Evolutionary conservation across 2,329 filamentous ascomycete genomes (phyloP).

Genomic region (Verticillium dahliae): DNA sequence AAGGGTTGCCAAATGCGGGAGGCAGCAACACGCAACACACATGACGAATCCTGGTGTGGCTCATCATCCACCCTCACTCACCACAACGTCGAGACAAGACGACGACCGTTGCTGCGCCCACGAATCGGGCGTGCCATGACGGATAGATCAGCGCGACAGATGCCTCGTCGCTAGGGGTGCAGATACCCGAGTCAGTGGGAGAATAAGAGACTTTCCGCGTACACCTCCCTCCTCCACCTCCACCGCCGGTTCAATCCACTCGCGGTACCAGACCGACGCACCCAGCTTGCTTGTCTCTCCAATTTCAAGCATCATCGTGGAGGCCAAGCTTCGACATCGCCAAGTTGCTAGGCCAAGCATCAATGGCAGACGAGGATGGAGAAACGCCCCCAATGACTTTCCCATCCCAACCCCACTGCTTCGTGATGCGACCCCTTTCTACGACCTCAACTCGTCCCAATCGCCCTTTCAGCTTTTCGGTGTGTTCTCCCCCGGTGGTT

Average conservation of each 20-base stretch:
- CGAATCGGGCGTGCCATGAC: not conserved
- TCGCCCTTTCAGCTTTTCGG: not conserved
- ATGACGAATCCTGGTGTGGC: not conserved
- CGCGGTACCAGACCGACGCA: not conserved
- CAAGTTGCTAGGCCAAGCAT: not conserved
- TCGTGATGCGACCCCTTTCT: not conserved
- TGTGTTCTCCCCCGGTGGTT: not conserved
- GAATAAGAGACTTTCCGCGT: not conserved
- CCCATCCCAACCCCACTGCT: no score
- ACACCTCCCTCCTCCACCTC: not conserved
- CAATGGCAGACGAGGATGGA: not conserved
- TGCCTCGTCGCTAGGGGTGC: not conserved
- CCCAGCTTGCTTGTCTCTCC: not conserved
- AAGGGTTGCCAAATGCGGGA: not conserved
- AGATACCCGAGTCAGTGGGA: not conserved
- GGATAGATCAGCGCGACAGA: not conserved
- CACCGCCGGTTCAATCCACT: not conserved
- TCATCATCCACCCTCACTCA: not conserved
- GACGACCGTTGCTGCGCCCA: not conserved
- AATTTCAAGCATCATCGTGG: not conserved
- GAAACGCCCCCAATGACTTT: no score
- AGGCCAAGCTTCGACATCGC: not conserved
- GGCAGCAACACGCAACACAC: not conserved
- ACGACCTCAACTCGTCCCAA: not conserved
- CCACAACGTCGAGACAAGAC: not conserved